Percentiles rank a stretch among this genome's conserved stretches.
Evolutionary conservation across 805 yeast genomes (phyloP).

Genomic region (Saturnispora bothae): DNA sequence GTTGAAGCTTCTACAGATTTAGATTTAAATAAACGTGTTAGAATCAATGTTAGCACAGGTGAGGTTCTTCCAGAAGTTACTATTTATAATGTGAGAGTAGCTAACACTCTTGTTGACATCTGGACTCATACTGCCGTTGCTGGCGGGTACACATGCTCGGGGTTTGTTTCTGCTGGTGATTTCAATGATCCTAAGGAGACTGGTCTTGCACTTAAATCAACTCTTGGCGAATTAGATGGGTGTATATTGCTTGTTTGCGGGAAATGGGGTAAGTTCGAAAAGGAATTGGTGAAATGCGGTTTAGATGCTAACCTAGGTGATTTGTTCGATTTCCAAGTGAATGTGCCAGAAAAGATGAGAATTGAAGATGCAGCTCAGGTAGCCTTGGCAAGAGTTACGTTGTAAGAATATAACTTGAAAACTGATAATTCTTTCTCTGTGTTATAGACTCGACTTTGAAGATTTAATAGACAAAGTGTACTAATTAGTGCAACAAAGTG

Average conservation of each 20-base stretch:
- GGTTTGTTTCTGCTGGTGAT: constrained; percentile 7
- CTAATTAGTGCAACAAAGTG: no score
- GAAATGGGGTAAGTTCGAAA: constrained; percentile 4
- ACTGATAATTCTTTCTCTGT: no score
- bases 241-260: constrained; percentile 2
- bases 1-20: constrained; percentile 54
- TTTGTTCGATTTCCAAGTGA: constrained; percentile 5
- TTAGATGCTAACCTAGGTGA: constrained; percentile 3
- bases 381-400: constrained; percentile 3
- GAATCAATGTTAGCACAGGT: constrained; percentile 54
- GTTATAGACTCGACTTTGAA: no score
- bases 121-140: constrained; percentile 6
- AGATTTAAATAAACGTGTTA: constrained; percentile 72
- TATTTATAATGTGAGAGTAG: constrained; percentile 6
- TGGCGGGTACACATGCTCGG: constrained; percentile 1
- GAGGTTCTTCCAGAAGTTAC: constrained; percentile 27
- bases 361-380: constrained; percentile 6
- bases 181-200: neutral
- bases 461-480: no score
- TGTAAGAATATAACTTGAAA: neutral
- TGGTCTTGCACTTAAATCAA: neutral
- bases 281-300: constrained; percentile 1
- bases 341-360: constrained; percentile 2
- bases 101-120: constrained; percentile 6
- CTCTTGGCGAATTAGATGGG: neutral